Conservation (phyloP, 176 grass and related monocot genomes). For the Phragmites australis region DNA sequence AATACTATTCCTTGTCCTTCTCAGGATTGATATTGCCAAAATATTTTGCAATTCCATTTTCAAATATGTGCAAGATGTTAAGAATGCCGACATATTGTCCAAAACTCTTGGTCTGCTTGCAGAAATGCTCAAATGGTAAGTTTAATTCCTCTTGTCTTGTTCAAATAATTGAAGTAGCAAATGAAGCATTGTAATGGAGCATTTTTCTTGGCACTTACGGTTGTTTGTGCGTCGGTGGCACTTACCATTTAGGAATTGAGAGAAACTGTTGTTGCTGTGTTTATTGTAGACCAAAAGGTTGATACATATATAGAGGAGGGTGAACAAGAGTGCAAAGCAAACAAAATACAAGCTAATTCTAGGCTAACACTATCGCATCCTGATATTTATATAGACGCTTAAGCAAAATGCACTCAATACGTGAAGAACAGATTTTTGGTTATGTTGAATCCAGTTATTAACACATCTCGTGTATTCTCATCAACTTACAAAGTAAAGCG, state of each 20-base stretch:
- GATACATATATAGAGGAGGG: not conserved
- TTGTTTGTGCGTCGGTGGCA: not conserved
- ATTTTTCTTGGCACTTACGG: not conserved
- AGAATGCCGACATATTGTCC: conserved; percentile 58
- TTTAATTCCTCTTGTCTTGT: conserved; percentile 4
- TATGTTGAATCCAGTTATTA: not conserved
- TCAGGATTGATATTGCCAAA: conserved; percentile 83
- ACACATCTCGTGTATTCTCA: not conserved
- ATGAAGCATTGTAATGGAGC: not conserved
- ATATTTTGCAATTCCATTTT: conserved; percentile 72
- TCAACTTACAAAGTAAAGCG: not conserved
- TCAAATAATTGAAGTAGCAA: not conserved
- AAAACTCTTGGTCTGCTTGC: conserved; percentile 67
- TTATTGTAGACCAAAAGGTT: not conserved
- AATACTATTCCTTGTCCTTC: conserved; percentile 33
- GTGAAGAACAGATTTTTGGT: not conserved
- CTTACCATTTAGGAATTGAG: not conserved
- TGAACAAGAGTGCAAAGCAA: not conserved
- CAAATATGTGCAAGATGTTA: conserved; percentile 61
- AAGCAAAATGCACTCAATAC: not conserved
- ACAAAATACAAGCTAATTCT: not conserved
- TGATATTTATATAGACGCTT: not conserved
- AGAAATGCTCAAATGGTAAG: conserved; percentile 90
- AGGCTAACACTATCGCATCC: not conserved
- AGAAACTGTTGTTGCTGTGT: not conserved